phyloP scores from a whole-genome alignment of 805 yeast genomes.

The Suhomyces prunicola region DNA sequence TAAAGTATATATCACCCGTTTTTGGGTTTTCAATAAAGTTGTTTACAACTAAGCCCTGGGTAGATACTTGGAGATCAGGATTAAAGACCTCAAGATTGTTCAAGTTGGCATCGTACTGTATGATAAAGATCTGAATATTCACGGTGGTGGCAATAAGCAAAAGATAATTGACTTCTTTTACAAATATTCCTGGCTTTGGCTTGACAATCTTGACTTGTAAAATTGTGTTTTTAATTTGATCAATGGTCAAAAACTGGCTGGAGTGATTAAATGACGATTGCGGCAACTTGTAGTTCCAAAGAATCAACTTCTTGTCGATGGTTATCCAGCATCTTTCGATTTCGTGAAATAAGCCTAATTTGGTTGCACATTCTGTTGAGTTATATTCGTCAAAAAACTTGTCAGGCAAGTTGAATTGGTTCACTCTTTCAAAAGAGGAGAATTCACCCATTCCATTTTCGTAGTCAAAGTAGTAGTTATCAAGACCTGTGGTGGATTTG shows the following conservation, averaged over 20 bases:
- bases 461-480: constrained; percentile 58
- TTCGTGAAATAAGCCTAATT: constrained; percentile 81
- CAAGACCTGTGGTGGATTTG: constrained; percentile 44
- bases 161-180: constrained; percentile 68
- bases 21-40: constrained; percentile 55
- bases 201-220: constrained; percentile 71
- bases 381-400: constrained; percentile 70
- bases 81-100: constrained; percentile 67
- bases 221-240: constrained; percentile 76
- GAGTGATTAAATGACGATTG: constrained; percentile 43
- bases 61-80: constrained; percentile 76
- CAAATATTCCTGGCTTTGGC: constrained; percentile 80
- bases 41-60: constrained; percentile 72
- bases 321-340: constrained; percentile 83
- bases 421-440: constrained; percentile 74
- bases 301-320: constrained; percentile 71
- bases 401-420: constrained; percentile 74
- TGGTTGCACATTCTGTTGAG: constrained; percentile 60
- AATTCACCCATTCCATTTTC: constrained; percentile 48
- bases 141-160: constrained; percentile 76
- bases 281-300: constrained; percentile 76
- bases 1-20: constrained; percentile 79
- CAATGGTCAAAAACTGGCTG: constrained; percentile 72
- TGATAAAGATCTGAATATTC: constrained; percentile 73
- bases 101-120: constrained; percentile 46